Conservation (phyloP, 768 basidiomycete species). For the Lyophyllum atratum region DNA sequence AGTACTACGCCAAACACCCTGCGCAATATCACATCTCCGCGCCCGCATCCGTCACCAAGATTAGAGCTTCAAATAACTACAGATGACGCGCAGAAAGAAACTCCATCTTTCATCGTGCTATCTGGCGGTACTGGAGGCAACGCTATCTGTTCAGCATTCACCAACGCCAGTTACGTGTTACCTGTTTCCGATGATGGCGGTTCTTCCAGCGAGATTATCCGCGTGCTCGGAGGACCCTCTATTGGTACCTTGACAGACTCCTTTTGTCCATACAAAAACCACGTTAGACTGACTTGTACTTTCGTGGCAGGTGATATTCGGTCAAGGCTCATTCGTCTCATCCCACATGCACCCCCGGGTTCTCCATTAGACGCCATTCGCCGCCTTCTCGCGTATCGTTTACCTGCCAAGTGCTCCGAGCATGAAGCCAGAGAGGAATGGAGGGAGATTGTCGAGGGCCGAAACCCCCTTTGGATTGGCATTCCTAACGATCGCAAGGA, state of each 20-base stretch:
- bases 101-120: conserved; percentile 67
- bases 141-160: conserved; percentile 85
- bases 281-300: conserved; percentile 2
- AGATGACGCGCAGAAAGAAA: background rate
- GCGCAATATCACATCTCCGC: conserved; percentile 6
- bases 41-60: conserved; percentile 1
- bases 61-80: conserved; percentile 2
- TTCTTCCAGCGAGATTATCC: conserved; percentile 91
- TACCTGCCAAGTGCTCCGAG: conserved; percentile 69
- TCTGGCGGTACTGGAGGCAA: conserved; percentile 97
- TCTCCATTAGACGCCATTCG: conserved; percentile 77
- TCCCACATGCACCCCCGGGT: conserved; percentile 59
- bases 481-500: conserved; percentile 92
- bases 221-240: conserved; percentile 86
- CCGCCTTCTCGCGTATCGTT: conserved; percentile 74
- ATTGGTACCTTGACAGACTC: conserved; percentile 51
- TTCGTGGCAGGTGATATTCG: conserved; percentile 73
- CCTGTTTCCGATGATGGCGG: conserved; percentile 97
- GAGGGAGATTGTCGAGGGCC: conserved; percentile 90
- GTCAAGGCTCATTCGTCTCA: conserved; percentile 85
- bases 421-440: conserved; percentile 85
- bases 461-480: conserved; percentile 76
- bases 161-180: conserved; percentile 75
- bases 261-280: background rate
- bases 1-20: background rate